Evolutionary conservation across 78 protist species (phyloP).

Genomic region (Pigoraptor vietnamica): DNA sequence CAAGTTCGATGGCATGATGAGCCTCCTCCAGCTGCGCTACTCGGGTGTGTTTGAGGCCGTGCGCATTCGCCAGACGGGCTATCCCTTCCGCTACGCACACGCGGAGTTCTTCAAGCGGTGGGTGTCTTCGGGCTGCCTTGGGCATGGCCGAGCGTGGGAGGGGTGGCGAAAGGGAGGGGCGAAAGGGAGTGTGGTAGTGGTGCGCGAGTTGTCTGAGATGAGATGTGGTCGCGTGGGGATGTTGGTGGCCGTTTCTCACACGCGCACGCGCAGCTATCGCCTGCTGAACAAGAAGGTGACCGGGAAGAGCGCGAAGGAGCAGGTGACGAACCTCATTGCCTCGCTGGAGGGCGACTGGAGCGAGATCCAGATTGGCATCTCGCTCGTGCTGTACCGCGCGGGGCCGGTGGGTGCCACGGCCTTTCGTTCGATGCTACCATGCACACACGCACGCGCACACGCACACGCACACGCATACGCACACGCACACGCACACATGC

Average conservation of each 20-base stretch:
- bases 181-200: background rate
- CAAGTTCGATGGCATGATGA: background rate
- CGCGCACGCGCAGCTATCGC: background rate
- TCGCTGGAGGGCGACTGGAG: background rate
- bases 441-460: background rate
- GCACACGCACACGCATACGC: background rate
- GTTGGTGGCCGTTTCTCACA: background rate
- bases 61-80: constrained; percentile 61
- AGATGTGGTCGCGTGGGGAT: too few species aligned
- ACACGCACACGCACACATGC: background rate
- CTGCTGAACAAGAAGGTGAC: background rate
- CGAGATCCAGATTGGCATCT: background rate
- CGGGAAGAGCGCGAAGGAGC: background rate
- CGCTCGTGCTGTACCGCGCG: background rate
- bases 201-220: too few species aligned
- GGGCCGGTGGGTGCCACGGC: background rate
- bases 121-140: too few species aligned
- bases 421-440: background rate
- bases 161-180: background rate
- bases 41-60: constrained; percentile 72
- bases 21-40: constrained; percentile 52
- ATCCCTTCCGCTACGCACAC: constrained; percentile 36
- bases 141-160: too few species aligned
- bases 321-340: background rate
- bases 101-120: constrained; percentile 59